Conservation (phyloP, 2,329 filamentous ascomycete genomes). For the Scorias spongiosa region DNA sequence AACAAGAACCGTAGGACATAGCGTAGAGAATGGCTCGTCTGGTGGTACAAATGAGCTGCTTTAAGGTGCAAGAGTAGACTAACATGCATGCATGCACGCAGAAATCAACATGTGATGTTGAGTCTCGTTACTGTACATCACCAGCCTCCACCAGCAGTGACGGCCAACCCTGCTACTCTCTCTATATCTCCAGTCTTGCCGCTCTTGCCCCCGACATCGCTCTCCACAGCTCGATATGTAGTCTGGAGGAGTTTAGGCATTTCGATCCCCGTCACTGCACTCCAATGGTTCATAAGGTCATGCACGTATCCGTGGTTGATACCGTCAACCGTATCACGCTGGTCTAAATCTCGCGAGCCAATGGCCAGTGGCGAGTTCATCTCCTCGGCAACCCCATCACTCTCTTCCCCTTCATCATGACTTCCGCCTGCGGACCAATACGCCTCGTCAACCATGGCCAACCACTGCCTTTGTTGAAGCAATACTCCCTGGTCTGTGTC, state of each 20-base stretch:
- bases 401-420: slow-evolving; percentile 4
- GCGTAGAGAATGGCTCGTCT: too few species aligned
- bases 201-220: slow-evolving; percentile 72
- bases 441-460: slow-evolving; percentile 53
- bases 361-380: slow-evolving; percentile 4
- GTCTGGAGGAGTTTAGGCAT: slow-evolving; percentile 65
- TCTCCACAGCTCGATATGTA: slow-evolving; percentile 81
- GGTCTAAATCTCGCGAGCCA: slow-evolving; percentile 2
- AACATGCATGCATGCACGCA: too few species aligned
- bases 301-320: slow-evolving; percentile 53
- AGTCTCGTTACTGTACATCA: slow-evolving; percentile 22
- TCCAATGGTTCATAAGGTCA: slow-evolving; percentile 62
- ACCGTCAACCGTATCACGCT: slow-evolving; percentile 21
- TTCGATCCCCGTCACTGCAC: slow-evolving; percentile 51
- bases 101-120: too few species aligned
- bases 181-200: slow-evolving; percentile 54
- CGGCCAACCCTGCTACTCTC: slow-evolving; percentile 72
- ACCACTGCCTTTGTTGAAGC: slow-evolving; percentile 74
- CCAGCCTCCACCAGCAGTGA: slow-evolving; percentile 89
- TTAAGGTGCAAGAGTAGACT: too few species aligned
- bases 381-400: slow-evolving; percentile 1
- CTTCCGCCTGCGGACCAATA: slow-evolving; percentile 20
- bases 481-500: slow-evolving; percentile 27
- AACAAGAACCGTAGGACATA: too few species aligned
- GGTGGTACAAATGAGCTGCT: too few species aligned